These are phyloP conservation scores for Aaosphaeria arxii DNA, from an alignment of 2,329 filamentous ascomycete species.

Conservation along the genomic window DNA sequence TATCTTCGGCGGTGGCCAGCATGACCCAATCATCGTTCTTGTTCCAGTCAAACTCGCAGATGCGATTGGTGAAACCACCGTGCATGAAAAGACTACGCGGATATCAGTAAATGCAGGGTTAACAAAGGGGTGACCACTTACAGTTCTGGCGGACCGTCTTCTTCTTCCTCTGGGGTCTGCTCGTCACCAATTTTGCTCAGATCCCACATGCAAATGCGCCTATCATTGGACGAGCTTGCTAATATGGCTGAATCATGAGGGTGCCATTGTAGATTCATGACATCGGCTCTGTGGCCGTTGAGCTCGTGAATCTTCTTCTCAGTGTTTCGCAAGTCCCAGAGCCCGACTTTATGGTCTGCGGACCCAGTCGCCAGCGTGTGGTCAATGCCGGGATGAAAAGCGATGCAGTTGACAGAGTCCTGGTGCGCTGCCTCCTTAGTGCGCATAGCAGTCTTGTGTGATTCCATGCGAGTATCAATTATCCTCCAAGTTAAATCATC, in stretches of 20 bases:
- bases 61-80: conserved; percentile 93
- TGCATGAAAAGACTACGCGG: conserved; percentile 77
- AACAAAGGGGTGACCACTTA: conserved; percentile 47
- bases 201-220: conserved; percentile 95
- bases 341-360: conserved; percentile 88
- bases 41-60: conserved; percentile 98
- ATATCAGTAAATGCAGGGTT: conserved; percentile 16
- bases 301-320: conserved; percentile 87
- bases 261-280: conserved; percentile 93
- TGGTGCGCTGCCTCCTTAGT: conserved; percentile 71
- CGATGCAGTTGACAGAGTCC: conserved; percentile 92
- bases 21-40: conserved; percentile 95
- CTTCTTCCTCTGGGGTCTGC: conserved; percentile 89
- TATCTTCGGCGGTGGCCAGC: conserved; percentile 93
- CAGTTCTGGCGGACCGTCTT: conserved; percentile 94
- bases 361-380: conserved; percentile 89
- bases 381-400: conserved; percentile 92
- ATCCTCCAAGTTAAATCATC: conserved; percentile 94
- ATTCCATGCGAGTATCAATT: conserved; percentile 73
- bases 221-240: conserved; percentile 88
- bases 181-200: conserved; percentile 88
- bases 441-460: conserved; percentile 65
- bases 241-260: conserved; percentile 85
- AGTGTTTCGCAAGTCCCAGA: conserved; percentile 93
- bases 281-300: conserved; percentile 82